Percentiles rank a stretch among this genome's conserved stretches.
Evolutionary conservation across 805 yeast species (phyloP).

Genomic region (Candida germanica): DNA sequence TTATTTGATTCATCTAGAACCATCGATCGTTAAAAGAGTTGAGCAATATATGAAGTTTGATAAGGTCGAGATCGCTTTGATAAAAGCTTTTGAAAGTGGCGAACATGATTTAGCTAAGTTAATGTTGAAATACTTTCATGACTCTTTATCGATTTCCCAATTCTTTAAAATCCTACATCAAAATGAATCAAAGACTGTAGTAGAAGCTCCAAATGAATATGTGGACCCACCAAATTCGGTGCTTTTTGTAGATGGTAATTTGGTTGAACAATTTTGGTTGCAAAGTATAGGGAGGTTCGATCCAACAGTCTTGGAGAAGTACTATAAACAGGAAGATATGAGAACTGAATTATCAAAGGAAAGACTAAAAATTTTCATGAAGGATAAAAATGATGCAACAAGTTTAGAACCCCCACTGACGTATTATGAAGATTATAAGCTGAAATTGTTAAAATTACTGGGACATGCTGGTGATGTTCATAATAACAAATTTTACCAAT

Average conservation of each 20-base stretch:
- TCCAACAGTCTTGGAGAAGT: slow-evolving; percentile 23
- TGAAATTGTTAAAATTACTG: slow-evolving; percentile 20
- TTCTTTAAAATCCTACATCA: slow-evolving; percentile 65
- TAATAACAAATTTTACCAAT: slow-evolving; percentile 19
- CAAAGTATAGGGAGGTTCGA: slow-evolving; percentile 26
- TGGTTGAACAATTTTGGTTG: slow-evolving; percentile 38
- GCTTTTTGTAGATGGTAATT: slow-evolving; percentile 34
- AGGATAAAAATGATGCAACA: slow-evolving; percentile 13
- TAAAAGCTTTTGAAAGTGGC: slow-evolving; percentile 60
- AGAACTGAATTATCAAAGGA: slow-evolving; percentile 17
- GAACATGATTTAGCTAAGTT: slow-evolving; percentile 58
- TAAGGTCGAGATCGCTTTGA: slow-evolving; percentile 65
- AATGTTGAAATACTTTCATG: slow-evolving; percentile 53
- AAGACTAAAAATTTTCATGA: slow-evolving; percentile 18
- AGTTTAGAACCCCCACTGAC: background rate
- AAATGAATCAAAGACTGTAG: slow-evolving; percentile 34
- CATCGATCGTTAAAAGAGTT: slow-evolving; percentile 57
- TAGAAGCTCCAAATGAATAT: slow-evolving; percentile 12
- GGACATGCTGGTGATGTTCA: slow-evolving; percentile 20
- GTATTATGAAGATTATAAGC: slow-evolving; percentile 23
- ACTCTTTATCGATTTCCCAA: slow-evolving; percentile 58
- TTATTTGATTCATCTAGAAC: slow-evolving; percentile 65
- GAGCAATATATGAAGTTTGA: slow-evolving; percentile 63
- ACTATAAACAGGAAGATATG: slow-evolving; percentile 30
- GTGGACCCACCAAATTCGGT: slow-evolving; percentile 17